These are phyloP conservation scores for Batkoa obscura DNA, from an alignment of 371 early-diverging fungal genomes.

Conservation along the genomic window DNA sequence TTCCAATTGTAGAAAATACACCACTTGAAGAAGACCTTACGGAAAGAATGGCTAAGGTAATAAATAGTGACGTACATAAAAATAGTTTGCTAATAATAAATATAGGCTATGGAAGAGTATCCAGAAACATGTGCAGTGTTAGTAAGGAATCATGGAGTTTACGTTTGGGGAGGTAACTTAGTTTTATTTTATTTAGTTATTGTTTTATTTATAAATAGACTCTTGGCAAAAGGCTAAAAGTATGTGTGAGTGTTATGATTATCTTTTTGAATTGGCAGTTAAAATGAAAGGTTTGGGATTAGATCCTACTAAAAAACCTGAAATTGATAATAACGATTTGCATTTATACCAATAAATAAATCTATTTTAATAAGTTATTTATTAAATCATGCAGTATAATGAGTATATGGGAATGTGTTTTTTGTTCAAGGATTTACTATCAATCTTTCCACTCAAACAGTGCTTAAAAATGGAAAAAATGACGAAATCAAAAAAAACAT, in stretches of 20 bases:
- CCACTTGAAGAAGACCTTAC: conserved; percentile 86
- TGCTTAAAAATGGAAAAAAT: no score
- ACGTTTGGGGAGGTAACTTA: conserved; percentile 71
- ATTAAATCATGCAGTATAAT: no score
- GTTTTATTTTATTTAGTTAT: conserved; percentile 6
- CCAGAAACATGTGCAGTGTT: conserved; percentile 92
- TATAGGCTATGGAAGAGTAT: conserved; percentile 63
- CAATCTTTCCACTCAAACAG: no score
- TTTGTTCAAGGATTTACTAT: no score
- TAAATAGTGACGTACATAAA: not conserved
- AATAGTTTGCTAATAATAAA: not conserved
- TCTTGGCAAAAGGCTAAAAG: conserved; percentile 92
- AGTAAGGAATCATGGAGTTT: conserved; percentile 78
- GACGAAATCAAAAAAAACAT: no score
- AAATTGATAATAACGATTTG: conserved; percentile 8
- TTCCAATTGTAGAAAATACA: conserved; percentile 93
- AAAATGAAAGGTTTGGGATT: conserved; percentile 72
- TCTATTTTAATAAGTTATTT: no score
- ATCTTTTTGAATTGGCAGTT: conserved; percentile 88
- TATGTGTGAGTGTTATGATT: conserved; percentile 97
- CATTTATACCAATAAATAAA: conserved; percentile 3
- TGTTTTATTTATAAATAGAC: conserved; percentile 20
- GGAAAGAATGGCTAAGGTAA: conserved; percentile 68
- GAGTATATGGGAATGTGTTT: no score
- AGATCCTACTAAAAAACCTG: conserved; percentile 41